These are phyloP conservation scores for Coniochaeta prunicola DNA, from an alignment of 2,329 filamentous ascomycete genomes.

Conservation along the genomic window DNA sequence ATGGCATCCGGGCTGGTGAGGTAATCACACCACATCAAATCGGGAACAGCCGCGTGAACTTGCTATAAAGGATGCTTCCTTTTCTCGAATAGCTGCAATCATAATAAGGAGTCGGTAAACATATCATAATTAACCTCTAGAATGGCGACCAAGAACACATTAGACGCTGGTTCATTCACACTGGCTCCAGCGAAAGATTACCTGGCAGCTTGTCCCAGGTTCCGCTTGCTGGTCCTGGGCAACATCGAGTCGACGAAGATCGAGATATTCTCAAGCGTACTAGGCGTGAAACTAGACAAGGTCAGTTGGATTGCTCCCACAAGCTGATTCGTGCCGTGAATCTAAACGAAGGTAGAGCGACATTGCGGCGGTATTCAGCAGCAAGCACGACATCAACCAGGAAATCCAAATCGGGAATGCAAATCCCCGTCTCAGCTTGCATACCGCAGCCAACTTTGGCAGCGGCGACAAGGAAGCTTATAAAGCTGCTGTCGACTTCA, in stretches of 20 bases:
- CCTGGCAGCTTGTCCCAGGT: conserved; percentile 13
- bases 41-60: neutral
- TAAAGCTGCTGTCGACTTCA: conserved; percentile 11
- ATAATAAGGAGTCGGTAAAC: neutral
- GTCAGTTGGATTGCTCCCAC: conserved; percentile 1
- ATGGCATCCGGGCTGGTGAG: neutral
- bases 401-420: conserved; percentile 12
- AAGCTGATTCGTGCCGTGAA: neutral
- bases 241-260: conserved; percentile 17
- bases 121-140: neutral
- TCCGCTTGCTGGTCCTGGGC: conserved; percentile 14
- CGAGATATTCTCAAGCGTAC: conserved; percentile 14
- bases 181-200: conserved; percentile 12
- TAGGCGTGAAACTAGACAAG: conserved; percentile 15
- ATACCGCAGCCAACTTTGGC: conserved; percentile 15
- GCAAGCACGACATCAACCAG: conserved; percentile 10
- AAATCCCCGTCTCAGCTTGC: conserved; percentile 13
- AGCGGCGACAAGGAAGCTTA: conserved; percentile 13
- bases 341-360: conserved; percentile 7
- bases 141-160: neutral
- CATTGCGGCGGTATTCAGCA: conserved; percentile 10
- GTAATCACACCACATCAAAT: neutral
- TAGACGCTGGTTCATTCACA: neutral
- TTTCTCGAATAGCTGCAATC: neutral
- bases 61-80: neutral